Percentiles rank a stretch among this genome's conserved stretches.
phyloP scores from a whole-genome alignment of 345 rosid genomes.

The Bruguiera sexangula region DNA sequence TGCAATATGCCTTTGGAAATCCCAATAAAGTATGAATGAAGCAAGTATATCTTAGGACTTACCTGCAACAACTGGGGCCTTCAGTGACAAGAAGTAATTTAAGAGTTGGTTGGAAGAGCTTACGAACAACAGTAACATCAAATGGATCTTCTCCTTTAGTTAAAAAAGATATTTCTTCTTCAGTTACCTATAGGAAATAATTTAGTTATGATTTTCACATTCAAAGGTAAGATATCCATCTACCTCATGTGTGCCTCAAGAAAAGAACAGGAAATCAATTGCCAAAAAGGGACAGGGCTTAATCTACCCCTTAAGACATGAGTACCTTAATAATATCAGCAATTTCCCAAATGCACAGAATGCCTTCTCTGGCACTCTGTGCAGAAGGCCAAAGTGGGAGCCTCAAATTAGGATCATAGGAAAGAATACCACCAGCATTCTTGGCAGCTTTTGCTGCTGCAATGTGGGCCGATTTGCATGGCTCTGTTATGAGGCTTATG shows the following conservation, averaged over 20 bases:
- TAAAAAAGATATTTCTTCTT: slow-evolving; percentile 84
- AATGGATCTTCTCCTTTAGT: slow-evolving; percentile 92
- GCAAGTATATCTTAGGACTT: slow-evolving; percentile 21
- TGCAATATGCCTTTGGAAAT: too few relatives aligned
- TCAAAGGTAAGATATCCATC: neutral
- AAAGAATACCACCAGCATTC: slow-evolving; percentile 81
- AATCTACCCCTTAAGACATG: neutral
- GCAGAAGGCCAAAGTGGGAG: slow-evolving; percentile 92
- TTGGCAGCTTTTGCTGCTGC: slow-evolving; percentile 92
- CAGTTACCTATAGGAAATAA: slow-evolving; percentile 57
- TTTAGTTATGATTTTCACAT: neutral
- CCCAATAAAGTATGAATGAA: neutral
- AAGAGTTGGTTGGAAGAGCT: slow-evolving; percentile 68
- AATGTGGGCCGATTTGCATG: slow-evolving; percentile 87
- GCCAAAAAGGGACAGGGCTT: neutral
- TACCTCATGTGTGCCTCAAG: neutral
- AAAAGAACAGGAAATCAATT: neutral
- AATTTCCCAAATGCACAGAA: slow-evolving; percentile 77
- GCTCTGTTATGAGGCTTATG: slow-evolving; percentile 94
- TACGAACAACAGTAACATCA: slow-evolving; percentile 71
- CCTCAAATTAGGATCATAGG: slow-evolving; percentile 92
- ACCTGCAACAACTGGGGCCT: slow-evolving; percentile 83
- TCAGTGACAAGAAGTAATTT: slow-evolving; percentile 89
- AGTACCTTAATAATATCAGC: slow-evolving; percentile 87
- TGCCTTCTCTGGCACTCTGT: slow-evolving; percentile 78